These are phyloP conservation scores for Panaeolus cyanescens DNA, from an alignment of 768 basidiomycete species.

Conservation along the genomic window DNA sequence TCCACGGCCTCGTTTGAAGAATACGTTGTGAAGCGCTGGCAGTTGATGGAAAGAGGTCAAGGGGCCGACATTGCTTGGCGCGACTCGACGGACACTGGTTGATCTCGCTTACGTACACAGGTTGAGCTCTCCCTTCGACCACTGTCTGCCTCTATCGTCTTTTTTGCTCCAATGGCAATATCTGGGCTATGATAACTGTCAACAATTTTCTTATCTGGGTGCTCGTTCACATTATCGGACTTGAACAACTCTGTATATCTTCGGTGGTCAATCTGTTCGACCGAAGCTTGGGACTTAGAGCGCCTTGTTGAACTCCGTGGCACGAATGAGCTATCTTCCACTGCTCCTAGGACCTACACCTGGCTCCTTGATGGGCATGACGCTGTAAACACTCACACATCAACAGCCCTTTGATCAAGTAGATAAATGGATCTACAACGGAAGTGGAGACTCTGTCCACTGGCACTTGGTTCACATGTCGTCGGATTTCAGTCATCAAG, in stretches of 20 bases:
- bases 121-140: too few species aligned
- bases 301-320: neutral
- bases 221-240: too few species aligned
- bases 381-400: neutral
- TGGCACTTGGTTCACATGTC: neutral
- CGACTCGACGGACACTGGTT: too few species aligned
- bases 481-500: neutral
- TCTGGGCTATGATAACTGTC: too few species aligned
- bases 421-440: neutral
- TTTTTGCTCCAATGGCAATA: too few species aligned
- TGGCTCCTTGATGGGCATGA: neutral
- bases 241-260: too few species aligned
- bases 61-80: neutral
- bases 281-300: neutral
- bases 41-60: neutral
- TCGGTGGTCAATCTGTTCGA: neutral
- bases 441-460: neutral
- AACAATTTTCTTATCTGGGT: too few species aligned
- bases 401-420: neutral
- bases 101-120: too few species aligned
- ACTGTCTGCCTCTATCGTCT: too few species aligned
- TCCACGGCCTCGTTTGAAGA: neutral
- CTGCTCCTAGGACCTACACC: neutral
- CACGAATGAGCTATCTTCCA: neutral
- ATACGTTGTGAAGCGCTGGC: neutral